These are phyloP conservation scores for Ustilago shanxiensis DNA, from an alignment of 1,284 basidiomycete genomes.

Conservation along the genomic window DNA sequence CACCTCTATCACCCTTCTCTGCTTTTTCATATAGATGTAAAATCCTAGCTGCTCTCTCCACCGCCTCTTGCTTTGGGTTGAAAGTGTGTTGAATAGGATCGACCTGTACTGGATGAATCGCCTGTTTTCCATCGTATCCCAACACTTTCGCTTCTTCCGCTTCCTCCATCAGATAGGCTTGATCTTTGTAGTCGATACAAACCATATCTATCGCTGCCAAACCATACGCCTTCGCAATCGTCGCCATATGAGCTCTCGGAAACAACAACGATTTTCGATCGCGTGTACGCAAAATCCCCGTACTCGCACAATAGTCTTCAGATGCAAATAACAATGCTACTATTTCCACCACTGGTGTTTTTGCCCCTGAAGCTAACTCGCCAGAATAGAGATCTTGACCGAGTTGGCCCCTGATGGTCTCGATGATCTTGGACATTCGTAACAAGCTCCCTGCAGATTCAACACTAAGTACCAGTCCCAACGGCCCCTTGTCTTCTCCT, in stretches of 20 bases:
- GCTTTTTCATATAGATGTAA: constrained; percentile 71
- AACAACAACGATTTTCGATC: constrained; percentile 83
- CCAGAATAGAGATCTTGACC: constrained; percentile 9
- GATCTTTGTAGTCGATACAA: constrained; percentile 88
- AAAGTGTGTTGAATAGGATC: constrained; percentile 82
- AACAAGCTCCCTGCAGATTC: constrained; percentile 63
- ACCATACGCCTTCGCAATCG: constrained; percentile 85
- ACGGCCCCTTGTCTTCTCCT: constrained; percentile 14
- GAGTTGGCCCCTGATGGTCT: constrained; percentile 15
- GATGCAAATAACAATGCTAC: constrained; percentile 64
- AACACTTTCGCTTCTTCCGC: constrained; percentile 75
- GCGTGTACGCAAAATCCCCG: constrained; percentile 83
- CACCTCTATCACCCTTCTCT: constrained; percentile 73
- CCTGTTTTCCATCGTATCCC: constrained; percentile 76
- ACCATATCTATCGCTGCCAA: constrained; percentile 87
- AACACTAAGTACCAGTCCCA: constrained; percentile 62
- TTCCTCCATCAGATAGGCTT: constrained; percentile 79
- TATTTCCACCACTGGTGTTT: constrained; percentile 20
- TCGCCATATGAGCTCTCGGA: constrained; percentile 85
- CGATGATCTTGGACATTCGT: constrained; percentile 58
- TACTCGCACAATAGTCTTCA: constrained; percentile 79
- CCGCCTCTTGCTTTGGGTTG: constrained; percentile 81
- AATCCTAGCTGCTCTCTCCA: constrained; percentile 82
- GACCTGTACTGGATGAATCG: constrained; percentile 90
- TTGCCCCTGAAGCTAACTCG: neutral